Conservation (phyloP, 148 eudicot genomes). For the Chenopodium berlandieri region DNA sequence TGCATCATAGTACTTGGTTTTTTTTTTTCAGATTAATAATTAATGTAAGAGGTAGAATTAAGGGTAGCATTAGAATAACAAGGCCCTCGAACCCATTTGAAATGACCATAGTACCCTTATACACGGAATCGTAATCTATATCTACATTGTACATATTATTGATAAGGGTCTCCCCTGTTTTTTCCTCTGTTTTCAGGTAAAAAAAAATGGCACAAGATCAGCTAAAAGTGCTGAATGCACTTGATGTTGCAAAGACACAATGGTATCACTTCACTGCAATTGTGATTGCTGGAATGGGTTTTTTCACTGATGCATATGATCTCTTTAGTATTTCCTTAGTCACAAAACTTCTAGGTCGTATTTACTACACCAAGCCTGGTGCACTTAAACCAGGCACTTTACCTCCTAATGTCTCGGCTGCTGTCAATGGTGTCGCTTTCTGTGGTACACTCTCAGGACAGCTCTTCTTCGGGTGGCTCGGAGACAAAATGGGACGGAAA, state of each 20-base stretch:
- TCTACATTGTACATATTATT: neutral
- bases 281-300: constrained; percentile 51
- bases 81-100: too few relatives aligned
- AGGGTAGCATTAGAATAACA: too few relatives aligned
- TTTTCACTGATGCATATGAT: constrained; percentile 54
- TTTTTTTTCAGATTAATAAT: neutral
- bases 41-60: neutral
- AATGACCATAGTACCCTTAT: too few relatives aligned
- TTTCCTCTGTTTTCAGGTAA: constrained; percentile 16
- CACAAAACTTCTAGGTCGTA: constrained; percentile 45
- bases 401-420: constrained; percentile 44
- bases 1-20: constrained; percentile 1
- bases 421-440: constrained; percentile 53
- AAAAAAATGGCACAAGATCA: constrained; percentile 27
- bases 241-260: constrained; percentile 52
- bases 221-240: constrained; percentile 46
- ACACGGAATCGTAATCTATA: too few relatives aligned
- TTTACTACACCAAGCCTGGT: constrained; percentile 35
- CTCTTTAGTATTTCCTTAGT: constrained; percentile 47
- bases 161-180: constrained; percentile 1
- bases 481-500: constrained; percentile 51
- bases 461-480: constrained; percentile 68
- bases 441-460: constrained; percentile 52
- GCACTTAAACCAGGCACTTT: constrained; percentile 35
- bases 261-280: constrained; percentile 60